Percentiles rank a stretch among this genome's conserved stretches.
Conservation (phyloP, 441 rosid species). For the Mallotus japonicus region DNA sequence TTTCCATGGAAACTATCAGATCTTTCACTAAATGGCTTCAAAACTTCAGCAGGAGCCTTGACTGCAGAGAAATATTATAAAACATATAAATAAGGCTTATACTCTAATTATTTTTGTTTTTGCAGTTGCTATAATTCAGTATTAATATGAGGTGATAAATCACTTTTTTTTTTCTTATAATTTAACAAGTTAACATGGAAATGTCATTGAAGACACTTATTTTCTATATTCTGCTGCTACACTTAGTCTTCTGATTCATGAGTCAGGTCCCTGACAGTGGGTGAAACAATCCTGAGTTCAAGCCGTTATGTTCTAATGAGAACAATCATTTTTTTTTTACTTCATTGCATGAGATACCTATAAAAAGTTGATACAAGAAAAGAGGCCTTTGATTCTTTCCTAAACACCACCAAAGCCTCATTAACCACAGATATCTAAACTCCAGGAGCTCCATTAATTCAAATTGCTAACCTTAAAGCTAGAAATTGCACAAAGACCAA, state of each 20-base stretch:
- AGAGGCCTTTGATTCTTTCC: neutral
- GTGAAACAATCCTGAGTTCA: too few relatives aligned
- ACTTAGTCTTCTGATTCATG: too few relatives aligned
- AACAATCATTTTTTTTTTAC: neutral
- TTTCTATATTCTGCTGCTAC: too few relatives aligned
- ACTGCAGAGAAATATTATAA: neutral
- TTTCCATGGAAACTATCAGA: constrained; percentile 2
- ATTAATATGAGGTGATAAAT: neutral
- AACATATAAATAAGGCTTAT: neutral
- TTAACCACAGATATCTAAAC: neutral
- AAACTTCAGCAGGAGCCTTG: constrained; percentile 3
- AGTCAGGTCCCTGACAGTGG: too few relatives aligned
- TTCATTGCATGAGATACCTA: neutral
- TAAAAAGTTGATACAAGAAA: neutral
- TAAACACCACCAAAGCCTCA: neutral
- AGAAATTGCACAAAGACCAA: neutral
- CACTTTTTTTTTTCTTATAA: neutral
- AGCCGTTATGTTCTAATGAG: too few relatives aligned
- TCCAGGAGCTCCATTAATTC: neutral
- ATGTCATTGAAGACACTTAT: too few relatives aligned
- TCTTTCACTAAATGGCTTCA: neutral
- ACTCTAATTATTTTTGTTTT: neutral
- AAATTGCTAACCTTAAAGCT: neutral
- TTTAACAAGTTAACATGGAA: neutral
- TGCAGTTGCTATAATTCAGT: neutral